A percentile compares a stretch with the other conserved stretches of the same genome.
These are phyloP conservation scores for Cyclotella distinguenda DNA, from an alignment of 108 stramenopile species.

Conservation along the genomic window DNA sequence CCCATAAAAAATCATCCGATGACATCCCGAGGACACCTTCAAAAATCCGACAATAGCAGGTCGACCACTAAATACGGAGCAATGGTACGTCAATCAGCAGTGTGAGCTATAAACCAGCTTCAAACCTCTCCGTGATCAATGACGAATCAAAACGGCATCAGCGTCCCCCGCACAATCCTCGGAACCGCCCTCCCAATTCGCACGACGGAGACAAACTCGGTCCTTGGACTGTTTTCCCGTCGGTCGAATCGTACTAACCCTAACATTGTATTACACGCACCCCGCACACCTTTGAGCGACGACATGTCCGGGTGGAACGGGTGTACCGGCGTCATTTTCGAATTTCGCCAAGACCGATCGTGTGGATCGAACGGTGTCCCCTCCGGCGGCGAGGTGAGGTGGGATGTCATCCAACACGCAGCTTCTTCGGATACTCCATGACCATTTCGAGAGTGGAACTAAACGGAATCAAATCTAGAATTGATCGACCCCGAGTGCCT, in stretches of 20 bases:
- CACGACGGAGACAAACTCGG: slow-evolving; percentile 15
- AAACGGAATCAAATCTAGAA: not conserved
- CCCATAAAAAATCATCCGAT: no score
- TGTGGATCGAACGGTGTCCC: no score
- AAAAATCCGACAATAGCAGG: no score
- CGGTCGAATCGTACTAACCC: slow-evolving; percentile 25
- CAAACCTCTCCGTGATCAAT: slow-evolving; percentile 6
- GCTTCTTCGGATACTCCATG: no score
- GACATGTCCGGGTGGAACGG: not conserved
- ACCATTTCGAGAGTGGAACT: not conserved
- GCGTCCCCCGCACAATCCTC: not conserved
- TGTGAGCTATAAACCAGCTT: not conserved
- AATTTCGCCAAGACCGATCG: no score
- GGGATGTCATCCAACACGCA: slow-evolving; percentile 5
- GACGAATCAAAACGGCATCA: slow-evolving; percentile 2
- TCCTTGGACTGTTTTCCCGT: slow-evolving; percentile 36
- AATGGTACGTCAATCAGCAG: no score
- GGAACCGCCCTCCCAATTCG: slow-evolving; percentile 38
- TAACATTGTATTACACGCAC: slow-evolving; percentile 17
- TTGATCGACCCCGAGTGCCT: slow-evolving; percentile 36
- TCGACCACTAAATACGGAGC: no score
- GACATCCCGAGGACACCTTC: no score
- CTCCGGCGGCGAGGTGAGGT: no score
- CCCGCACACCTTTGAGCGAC: not conserved
- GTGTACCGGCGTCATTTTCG: no score